Conservation (phyloP, 768 basidiomycete genomes). For the Lentinula detonsa region DNA sequence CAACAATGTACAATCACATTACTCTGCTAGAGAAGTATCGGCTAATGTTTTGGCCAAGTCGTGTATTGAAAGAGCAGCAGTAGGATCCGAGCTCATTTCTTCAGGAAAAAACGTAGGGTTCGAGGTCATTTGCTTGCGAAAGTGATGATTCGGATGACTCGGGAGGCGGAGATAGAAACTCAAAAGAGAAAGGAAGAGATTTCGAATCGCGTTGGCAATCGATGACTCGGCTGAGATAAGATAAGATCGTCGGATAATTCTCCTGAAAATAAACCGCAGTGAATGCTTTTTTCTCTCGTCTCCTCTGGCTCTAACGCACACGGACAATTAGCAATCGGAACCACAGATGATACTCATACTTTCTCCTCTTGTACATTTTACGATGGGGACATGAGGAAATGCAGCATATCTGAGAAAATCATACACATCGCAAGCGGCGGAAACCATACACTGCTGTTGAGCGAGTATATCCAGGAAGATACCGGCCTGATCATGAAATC, state of each 20-base stretch:
- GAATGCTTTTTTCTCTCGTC: constrained; percentile 17
- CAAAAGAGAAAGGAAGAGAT: background rate
- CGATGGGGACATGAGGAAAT: background rate
- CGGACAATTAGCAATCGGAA: constrained; percentile 43
- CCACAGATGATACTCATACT: constrained; percentile 37
- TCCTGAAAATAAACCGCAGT: background rate
- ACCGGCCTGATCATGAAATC: constrained; percentile 19
- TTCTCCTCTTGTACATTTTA: constrained; percentile 37
- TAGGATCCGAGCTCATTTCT: constrained; percentile 17
- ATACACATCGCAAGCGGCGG: constrained; percentile 61
- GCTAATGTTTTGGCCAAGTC: constrained; percentile 4
- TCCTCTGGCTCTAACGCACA: constrained; percentile 47
- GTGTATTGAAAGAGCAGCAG: constrained; percentile 19
- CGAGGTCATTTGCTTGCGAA: background rate
- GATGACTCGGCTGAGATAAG: background rate
- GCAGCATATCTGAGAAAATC: constrained; percentile 18
- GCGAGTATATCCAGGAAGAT: constrained; percentile 19
- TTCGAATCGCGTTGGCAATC: background rate
- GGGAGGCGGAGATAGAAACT: background rate
- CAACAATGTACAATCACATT: background rate
- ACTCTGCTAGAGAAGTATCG: constrained; percentile 8
- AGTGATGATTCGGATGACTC: background rate
- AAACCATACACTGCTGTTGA: constrained; percentile 72
- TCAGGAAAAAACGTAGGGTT: constrained; percentile 14
- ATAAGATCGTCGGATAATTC: background rate